Percentiles rank a stretch among this genome's conserved stretches.
These are phyloP conservation scores for Aeschynomene evenia DNA, from an alignment of 306 rosid genomes.

Conservation along the genomic window DNA sequence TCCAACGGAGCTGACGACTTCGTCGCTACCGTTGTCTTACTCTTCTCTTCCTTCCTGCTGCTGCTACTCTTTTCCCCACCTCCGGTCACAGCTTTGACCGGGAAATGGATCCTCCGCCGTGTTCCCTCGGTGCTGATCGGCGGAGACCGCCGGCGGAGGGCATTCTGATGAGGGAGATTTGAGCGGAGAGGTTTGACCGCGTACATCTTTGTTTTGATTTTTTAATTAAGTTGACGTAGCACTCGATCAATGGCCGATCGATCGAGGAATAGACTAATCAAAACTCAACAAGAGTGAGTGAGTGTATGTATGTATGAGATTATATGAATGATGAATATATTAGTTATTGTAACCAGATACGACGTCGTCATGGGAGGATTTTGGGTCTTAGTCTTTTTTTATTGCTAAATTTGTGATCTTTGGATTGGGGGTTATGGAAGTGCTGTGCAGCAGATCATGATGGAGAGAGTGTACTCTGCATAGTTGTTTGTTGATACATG, in stretches of 20 bases:
- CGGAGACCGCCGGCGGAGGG: constrained; percentile 31
- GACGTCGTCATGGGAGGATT: not conserved
- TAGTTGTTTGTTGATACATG: no score
- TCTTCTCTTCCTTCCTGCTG: constrained; percentile 11
- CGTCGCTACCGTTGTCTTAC: constrained; percentile 29
- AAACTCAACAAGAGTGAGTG: no score
- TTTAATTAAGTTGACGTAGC: not conserved
- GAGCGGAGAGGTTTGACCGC: constrained; percentile 40
- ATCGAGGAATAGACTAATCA: not conserved
- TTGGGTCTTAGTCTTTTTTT: no score
- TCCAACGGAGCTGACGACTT: constrained; percentile 27
- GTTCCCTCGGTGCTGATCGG: not conserved
- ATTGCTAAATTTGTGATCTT: no score
- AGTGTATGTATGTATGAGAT: no score
- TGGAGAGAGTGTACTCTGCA: no score
- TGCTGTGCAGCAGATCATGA: no score
- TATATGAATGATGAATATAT: no score
- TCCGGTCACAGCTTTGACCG: constrained; percentile 47
- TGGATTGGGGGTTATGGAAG: no score
- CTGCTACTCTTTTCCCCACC: constrained; percentile 42
- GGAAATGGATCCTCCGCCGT: constrained; percentile 1
- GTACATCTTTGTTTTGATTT: constrained; percentile 46
- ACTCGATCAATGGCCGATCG: no score
- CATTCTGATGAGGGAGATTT: not conserved
- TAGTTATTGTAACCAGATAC: no score